A percentile compares a stretch with the other conserved stretches of the same genome.
phyloP scores from a whole-genome alignment of 192 early-diverging fungal species.

The Mortierella claussenii region DNA sequence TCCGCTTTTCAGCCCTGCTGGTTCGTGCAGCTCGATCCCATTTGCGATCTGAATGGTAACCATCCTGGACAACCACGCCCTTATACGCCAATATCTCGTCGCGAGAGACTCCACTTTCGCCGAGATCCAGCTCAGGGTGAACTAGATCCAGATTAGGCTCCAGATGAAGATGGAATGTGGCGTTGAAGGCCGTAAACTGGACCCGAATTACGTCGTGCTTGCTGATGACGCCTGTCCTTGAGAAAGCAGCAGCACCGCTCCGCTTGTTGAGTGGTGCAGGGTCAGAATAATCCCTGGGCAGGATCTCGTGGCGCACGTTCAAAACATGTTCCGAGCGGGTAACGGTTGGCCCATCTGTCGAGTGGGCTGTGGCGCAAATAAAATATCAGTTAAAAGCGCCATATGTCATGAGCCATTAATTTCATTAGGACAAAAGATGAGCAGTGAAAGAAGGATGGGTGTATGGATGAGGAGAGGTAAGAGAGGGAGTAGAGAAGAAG shows the following conservation, averaged over 20 bases:
- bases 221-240: neutral
- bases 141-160: conserved; percentile 77
- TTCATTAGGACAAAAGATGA: too few species aligned
- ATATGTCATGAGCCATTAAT: too few species aligned
- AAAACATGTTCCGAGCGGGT: conserved; percentile 28
- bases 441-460: too few species aligned
- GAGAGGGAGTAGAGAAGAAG: too few species aligned
- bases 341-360: conserved; percentile 25
- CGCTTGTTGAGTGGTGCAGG: conserved; percentile 21
- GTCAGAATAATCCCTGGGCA: conserved; percentile 10
- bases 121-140: conserved; percentile 66
- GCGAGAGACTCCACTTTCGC: conserved; percentile 30
- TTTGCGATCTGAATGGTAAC: conserved; percentile 34
- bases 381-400: too few species aligned
- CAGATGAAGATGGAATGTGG: conserved; percentile 71
- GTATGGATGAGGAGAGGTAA: too few species aligned
- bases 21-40: conserved; percentile 33
- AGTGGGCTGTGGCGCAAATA: conserved; percentile 50
- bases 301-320: conserved; percentile 38
- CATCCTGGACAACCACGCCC: conserved; percentile 58
- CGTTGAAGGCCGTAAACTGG: conserved; percentile 69
- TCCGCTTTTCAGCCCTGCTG: conserved; percentile 21
- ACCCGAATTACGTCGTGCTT: conserved; percentile 66
- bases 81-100: conserved; percentile 65
- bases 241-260: neutral